phyloP scores from a whole-genome alignment of 441 rosid genomes.

The Omphalea diandra region DNA sequence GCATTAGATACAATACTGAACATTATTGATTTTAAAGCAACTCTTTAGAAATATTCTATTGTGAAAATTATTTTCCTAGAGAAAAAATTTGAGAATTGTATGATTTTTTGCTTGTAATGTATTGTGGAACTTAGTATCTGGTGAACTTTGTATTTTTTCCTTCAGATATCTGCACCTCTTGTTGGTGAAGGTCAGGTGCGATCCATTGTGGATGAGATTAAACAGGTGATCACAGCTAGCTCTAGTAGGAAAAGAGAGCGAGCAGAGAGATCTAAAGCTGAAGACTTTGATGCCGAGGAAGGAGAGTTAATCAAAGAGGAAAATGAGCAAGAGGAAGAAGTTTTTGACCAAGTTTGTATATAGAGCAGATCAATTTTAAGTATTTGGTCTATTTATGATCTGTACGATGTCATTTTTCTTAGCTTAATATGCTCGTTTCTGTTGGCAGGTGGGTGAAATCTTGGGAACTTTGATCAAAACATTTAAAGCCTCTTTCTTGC shows the following conservation, averaged over 20 bases:
- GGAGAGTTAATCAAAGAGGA: slow-evolving; percentile 96
- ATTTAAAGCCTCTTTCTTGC: slow-evolving; percentile 87
- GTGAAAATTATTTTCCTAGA: background rate
- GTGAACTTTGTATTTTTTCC: slow-evolving; percentile 26
- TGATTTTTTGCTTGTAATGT: background rate
- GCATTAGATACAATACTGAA: background rate
- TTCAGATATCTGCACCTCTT: slow-evolving; percentile 80
- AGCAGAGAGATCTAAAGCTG: slow-evolving; percentile 92
- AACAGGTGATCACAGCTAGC: slow-evolving; percentile 95
- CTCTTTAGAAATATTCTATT: background rate
- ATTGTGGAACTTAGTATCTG: slow-evolving; percentile 13
- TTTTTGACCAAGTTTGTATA: slow-evolving; percentile 89
- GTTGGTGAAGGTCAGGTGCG: slow-evolving; percentile 88
- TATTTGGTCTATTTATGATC: slow-evolving; percentile 1
- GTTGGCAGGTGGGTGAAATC: slow-evolving; percentile 89
- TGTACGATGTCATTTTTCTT: slow-evolving; percentile 10
- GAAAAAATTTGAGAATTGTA: background rate
- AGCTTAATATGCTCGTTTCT: slow-evolving; percentile 15
- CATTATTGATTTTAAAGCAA: background rate
- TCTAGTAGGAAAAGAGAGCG: slow-evolving; percentile 91
- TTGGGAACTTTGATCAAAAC: slow-evolving; percentile 98
- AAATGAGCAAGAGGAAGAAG: slow-evolving; percentile 99
- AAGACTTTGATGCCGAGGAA: slow-evolving; percentile 99
- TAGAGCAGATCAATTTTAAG: background rate
- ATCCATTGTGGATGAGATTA: slow-evolving; percentile 89